These are phyloP conservation scores for Paraphaeosphaeria minitans DNA, from an alignment of 2,329 filamentous ascomycete species.

Conservation along the genomic window DNA sequence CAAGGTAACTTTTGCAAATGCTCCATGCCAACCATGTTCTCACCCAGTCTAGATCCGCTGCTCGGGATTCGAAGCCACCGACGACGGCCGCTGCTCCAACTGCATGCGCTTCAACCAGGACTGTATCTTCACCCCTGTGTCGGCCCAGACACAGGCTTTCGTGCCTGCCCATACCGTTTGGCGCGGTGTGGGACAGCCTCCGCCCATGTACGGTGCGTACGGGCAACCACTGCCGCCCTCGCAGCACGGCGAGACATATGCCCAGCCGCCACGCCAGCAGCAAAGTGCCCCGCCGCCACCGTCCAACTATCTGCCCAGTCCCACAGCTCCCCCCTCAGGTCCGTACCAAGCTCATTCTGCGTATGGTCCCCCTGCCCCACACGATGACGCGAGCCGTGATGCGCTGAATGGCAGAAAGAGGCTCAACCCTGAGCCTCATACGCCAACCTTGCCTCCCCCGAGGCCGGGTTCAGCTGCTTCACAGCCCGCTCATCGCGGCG, in stretches of 20 bases:
- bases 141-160: slow-evolving; percentile 74
- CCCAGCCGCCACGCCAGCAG: slow-evolving; percentile 47
- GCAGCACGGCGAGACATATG: slow-evolving; percentile 42
- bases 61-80: slow-evolving; percentile 74
- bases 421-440: slow-evolving; percentile 55
- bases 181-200: slow-evolving; percentile 51
- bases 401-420: slow-evolving; percentile 52
- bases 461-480: slow-evolving; percentile 51
- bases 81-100: slow-evolving; percentile 74
- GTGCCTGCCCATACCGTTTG: slow-evolving; percentile 73
- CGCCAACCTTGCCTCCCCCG: slow-evolving; percentile 56
- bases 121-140: slow-evolving; percentile 78
- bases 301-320: slow-evolving; percentile 52
- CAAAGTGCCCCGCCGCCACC: slow-evolving; percentile 30
- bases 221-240: slow-evolving; percentile 55
- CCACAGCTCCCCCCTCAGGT: slow-evolving; percentile 50
- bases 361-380: slow-evolving; percentile 38
- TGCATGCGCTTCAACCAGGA: slow-evolving; percentile 76
- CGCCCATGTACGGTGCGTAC: slow-evolving; percentile 59
- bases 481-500: slow-evolving; percentile 46
- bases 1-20: slow-evolving; percentile 53
- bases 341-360: slow-evolving; percentile 47
- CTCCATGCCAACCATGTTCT: slow-evolving; percentile 14
- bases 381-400: slow-evolving; percentile 48
- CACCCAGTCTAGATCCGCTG: slow-evolving; percentile 67